phyloP scores from a whole-genome alignment of 352 stramenopile species.

The Albugo laibachii region DNA sequence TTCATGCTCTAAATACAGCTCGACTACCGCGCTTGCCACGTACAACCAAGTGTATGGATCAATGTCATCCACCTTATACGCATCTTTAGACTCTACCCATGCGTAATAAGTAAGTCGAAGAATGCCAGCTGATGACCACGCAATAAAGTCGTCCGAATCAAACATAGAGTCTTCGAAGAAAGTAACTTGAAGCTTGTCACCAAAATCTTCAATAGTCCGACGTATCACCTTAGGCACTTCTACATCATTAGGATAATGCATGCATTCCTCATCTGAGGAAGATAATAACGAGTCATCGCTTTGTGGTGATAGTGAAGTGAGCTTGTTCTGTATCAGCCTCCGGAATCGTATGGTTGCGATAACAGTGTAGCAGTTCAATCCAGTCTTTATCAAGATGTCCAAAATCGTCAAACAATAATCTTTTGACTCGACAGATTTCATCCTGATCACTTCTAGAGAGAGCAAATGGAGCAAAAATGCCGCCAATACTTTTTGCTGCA shows the following conservation, averaged over 20 bases:
- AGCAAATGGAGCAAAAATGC: conserved; percentile 22
- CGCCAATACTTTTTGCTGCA: conserved; percentile 10
- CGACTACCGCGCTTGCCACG: conserved; percentile 15
- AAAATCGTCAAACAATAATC: conserved; percentile 11
- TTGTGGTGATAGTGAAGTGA: conserved; percentile 1
- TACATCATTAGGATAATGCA: background rate
- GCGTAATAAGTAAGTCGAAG: conserved; percentile 10
- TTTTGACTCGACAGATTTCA: background rate
- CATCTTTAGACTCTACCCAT: background rate
- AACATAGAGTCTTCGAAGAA: conserved; percentile 31
- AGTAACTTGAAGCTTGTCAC: conserved; percentile 12
- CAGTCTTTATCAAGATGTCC: conserved; percentile 11
- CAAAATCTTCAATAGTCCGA: conserved; percentile 16
- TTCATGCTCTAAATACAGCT: conserved; percentile 16
- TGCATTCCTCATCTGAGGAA: conserved; percentile 1
- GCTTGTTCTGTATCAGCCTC: conserved; percentile 1
- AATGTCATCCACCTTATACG: conserved; percentile 6
- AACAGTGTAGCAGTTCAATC: conserved; percentile 18
- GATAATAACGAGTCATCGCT: conserved; percentile 3
- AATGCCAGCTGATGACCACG: conserved; percentile 34
- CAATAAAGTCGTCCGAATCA: conserved; percentile 20
- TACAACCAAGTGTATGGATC: conserved; percentile 28
- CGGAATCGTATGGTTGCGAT: conserved; percentile 29
- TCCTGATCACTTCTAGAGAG: background rate
- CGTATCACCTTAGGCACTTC: background rate